Evolutionary conservation across 106 monocot species (phyloP), one percentile per base, ranked within the genome.

Genomic region (Dactylorhiza incarnata): DNA sequence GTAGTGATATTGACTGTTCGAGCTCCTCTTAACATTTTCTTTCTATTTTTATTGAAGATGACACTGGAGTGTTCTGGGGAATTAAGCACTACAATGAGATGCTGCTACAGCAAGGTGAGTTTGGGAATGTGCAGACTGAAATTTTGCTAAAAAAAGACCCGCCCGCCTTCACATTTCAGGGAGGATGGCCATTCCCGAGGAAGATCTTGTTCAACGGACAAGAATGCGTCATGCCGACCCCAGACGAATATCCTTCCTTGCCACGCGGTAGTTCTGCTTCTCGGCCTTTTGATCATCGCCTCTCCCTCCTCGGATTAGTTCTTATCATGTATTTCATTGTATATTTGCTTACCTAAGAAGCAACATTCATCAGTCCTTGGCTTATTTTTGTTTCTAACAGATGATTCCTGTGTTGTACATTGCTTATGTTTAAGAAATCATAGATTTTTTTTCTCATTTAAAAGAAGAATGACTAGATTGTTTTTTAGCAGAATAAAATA

Each of bases 51-150:
- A 15, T 48, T 84, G 69, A 83, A 95, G 95, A 95, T 82, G 95
- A 92, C 58, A 87, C 92, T 9, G 95, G 78, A 20, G 76, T 95
- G 75, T 95, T 95, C 44, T 95, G 92, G 95, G 95, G 95, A 6
- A 77, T 95, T 54, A 65, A 78, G 17, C 77, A 77, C 85, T 95
- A 95, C 86, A 95, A 95, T 47, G 88, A 90, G 23, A 85, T 95
- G 86, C 76, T 95, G 48, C 47, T 93, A n/a, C 84, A 86, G 20
- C 71, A 73, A 25, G 87, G 89, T 0, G 78, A 78, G 6, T 73
- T 68, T 22, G 95, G 95, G 6, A 93, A 92, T 7, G 95, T 93
- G 51, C 95, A 95, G 78, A 85, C 83, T 0, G 95, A 95, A 85
- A 87, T 95, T 74, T 73, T 95, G 3, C 62, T 93, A 67, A 72